phyloP scores from a whole-genome alignment of 1,284 basidiomycete genomes.

The Cutaneotrichosporon sp. region DNA sequence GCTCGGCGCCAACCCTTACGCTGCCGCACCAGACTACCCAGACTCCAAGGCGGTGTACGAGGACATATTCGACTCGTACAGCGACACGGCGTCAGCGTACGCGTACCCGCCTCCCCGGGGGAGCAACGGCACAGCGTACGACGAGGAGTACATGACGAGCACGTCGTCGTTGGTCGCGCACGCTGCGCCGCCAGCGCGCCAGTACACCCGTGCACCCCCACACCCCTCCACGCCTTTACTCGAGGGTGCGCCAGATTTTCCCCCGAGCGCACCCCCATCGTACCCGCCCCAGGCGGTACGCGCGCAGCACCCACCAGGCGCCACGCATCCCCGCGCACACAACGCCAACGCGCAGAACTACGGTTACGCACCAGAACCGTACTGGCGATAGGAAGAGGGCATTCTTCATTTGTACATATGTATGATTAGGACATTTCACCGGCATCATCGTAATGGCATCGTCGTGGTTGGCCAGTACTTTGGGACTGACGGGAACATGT shows the following conservation, averaged over 20 bases:
- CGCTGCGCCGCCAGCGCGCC: not conserved
- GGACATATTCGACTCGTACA: constrained; percentile 1
- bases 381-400: no score
- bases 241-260: not conserved
- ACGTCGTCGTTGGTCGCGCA: not conserved
- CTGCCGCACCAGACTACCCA: not conserved
- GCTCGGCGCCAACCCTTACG: not conserved
- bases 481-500: no score
- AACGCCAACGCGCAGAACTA: no score
- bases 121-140: not conserved
- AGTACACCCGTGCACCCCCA: not conserved
- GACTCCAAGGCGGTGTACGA: not conserved
- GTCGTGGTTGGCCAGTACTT: no score
- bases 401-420: no score
- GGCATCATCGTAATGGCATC: no score
- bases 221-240: not conserved
- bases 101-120: not conserved
- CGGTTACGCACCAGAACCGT: no score
- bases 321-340: no score
- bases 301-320: no score
- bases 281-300: not conserved
- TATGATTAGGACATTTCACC: not conserved
- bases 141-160: not conserved
- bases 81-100: not conserved
- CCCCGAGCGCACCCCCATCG: not conserved